Evolutionary conservation across 768 basidiomycete species (phyloP), one percentile per base, ranked within the genome.

Genomic region (Phylloporus sp.): DNA sequence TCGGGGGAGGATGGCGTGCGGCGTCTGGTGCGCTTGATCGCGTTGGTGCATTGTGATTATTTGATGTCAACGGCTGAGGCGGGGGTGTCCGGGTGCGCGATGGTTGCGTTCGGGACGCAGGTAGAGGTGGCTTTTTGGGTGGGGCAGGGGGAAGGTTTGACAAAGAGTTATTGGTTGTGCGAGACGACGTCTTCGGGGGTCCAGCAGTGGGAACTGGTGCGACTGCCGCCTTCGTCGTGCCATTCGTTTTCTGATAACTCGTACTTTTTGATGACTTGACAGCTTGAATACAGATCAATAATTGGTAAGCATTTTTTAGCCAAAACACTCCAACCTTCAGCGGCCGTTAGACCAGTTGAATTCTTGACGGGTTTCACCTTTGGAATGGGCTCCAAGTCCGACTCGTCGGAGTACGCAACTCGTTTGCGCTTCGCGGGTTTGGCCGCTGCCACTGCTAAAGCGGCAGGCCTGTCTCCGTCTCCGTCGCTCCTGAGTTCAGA

Each of bases 401-500:
- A 56, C 14, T 61, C 58, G 11, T 65, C 65, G 6, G 62, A 59
- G 15, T 46, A 45, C 5, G 32, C 26, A 0, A 50, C 44, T 35
- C 64, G 54, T 48, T 68, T 68, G 27, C 64, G 64, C 47, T 66
- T 66, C 15, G 29, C 22, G 31, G 49, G 13, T 36, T 62, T 56
- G 5, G 17, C 7, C 14, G 20, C 9, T 15, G 51, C 44, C 4
- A 50, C 32, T n/a, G 29, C 51, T 8, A 35, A 15, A 22, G 50
- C 52, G 9, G 64, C 66, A 22, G 64, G 66, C n/a, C 35, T 50
- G 29, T 66, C 58, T 26, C 66, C 66, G 10, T 67, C 55, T 20
- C 66, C 64, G 14, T 66, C 64, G 21, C 56, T 68, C 38, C 33
- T 58, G 35, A 66, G 64, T 22, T 66, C 66, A 14, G 61, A 62